These are phyloP conservation scores for Colletotrichum sp. DNA, from an alignment of 2,329 filamentous ascomycete species.

Conservation along the genomic window DNA sequence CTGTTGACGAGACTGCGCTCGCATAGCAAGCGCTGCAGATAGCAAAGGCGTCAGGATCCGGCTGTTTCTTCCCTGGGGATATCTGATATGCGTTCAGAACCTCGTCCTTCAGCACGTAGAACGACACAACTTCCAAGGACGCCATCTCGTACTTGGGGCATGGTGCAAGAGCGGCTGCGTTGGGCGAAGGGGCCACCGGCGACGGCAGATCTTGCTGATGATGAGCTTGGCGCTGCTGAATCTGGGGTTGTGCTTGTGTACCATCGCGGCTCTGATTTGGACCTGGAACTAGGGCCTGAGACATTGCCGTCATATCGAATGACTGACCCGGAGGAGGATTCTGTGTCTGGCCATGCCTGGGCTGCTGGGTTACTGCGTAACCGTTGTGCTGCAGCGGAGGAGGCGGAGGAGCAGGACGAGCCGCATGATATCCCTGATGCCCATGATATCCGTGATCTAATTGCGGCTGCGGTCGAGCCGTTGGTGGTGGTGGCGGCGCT, in stretches of 20 bases:
- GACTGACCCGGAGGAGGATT: not conserved
- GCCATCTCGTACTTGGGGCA: not conserved
- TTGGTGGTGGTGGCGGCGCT: not conserved
- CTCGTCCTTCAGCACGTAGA: not conserved
- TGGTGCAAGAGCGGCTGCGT: not conserved
- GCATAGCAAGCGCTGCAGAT: not conserved
- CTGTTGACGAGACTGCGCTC: not conserved
- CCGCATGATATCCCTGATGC: not conserved
- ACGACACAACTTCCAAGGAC: not conserved
- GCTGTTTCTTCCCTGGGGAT: not conserved
- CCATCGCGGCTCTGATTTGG: not conserved
- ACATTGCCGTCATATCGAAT: not conserved
- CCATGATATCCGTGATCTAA: not conserved
- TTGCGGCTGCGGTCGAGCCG: not conserved
- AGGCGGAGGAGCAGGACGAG: not conserved
- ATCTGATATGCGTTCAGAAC: not conserved
- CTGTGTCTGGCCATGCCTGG: not conserved
- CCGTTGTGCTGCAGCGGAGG: not conserved
- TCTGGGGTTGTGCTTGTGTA: not conserved
- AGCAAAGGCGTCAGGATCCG: not conserved
- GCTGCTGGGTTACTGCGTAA: fast-evolving
- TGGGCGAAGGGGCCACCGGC: not conserved
- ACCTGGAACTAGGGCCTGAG: not conserved
- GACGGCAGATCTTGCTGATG: not conserved
- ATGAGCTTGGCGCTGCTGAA: not conserved